Evolutionary conservation across 768 basidiomycete species (phyloP), one percentile per base, ranked within the genome.

Genomic region (Gymnopilus junonius): DNA sequence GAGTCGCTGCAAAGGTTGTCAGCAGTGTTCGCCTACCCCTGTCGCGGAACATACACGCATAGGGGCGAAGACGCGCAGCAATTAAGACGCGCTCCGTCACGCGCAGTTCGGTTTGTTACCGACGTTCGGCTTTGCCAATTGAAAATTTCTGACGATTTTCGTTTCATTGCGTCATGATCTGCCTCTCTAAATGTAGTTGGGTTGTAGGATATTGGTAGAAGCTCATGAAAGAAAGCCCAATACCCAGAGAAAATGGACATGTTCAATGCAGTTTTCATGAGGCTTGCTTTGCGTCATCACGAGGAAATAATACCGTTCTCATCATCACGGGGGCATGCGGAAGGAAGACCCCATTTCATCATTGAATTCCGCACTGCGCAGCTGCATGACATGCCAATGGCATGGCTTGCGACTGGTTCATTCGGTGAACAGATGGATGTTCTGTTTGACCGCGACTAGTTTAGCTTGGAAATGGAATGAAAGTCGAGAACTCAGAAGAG

Each of bases 341-440:
- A 51, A 51, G 45, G 48, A 51, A 51, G 48, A 51, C 48, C 4
- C n/a, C 15, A 29, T 51, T 32, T 51, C 48, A 51, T 51, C 29
- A 51, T 32, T 51, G 48, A 32, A 51, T 51, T 51, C 48, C 48
- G 48, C n/a, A n/a, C n/a, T n/a, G n/a, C n/a, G n/a, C 48, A 51
- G 48, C n/a, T 51, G 48, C 23, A 48, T 25, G 25, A 48, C 11
- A 27, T 5, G 45, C 11, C 48, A 51, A 10, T 32, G 48, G 8
- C 48, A 12, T 32, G 27, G 48, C 20, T 32, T 20, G 40, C 29
- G 29, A 32, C 4, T 51, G 48, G 48, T 51, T 29, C 29, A 17
- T 51, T 27, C 29, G 20, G n/a, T 51, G 29, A 29, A 20, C 29
- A 51, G 48, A 51, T 32, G 29, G 48, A 51, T 31, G 29, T 51